Evolutionary conservation across 2,329 filamentous ascomycete genomes (phyloP), one percentile per base, ranked within the genome.

Genomic region (Lasiodiplodia sp.): DNA sequence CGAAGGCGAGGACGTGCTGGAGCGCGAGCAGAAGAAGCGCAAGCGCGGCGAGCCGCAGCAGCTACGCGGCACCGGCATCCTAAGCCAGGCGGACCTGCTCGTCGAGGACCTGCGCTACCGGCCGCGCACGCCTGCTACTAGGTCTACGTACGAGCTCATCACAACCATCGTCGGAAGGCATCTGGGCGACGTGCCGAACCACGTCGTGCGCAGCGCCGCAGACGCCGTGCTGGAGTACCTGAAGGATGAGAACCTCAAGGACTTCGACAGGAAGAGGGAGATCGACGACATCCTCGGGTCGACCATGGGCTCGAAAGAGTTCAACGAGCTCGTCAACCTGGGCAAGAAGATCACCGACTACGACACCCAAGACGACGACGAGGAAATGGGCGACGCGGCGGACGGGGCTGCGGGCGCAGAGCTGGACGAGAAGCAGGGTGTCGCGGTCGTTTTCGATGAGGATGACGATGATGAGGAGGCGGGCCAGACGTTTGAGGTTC

Each of bases 301-400:
- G 44, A 89, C 89, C 0, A 88, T 97, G 84, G 90, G 86, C 60
- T 88, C 93, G 1, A 97, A 97, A 78, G 91, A 97, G 78, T 99
- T 98, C 83, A 98, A 98, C 77, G 95, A 98, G 82, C 83, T 99
- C 72, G 90, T 98, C 67, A 99, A 97, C 77, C 84, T 99, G 53
- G 93, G 94, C 72, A 99, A 99, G 84, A 99, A 99, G 82, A 97
- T 99, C 71, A 99, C 96, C 62, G 96, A 99, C 79, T 99, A 98
- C 80, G 92, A 98, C 80, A 92, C 92, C 49, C 94, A 98, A 78
- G 95, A 98, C 72, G 96, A 97, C 38, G 94, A 98, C 71, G 95
- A 97, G 72, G 90, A 94, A 69, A 92, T 93, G 84, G 91, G 88
- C 37, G 89, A 91, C 74, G 78, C 75, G 34, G 91, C 88, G 69